Percentiles rank a stretch among this genome's conserved stretches.
phyloP scores from a whole-genome alignment of 2,329 filamentous ascomycete species.

The Lasiodiplodia gonubiensis region DNA sequence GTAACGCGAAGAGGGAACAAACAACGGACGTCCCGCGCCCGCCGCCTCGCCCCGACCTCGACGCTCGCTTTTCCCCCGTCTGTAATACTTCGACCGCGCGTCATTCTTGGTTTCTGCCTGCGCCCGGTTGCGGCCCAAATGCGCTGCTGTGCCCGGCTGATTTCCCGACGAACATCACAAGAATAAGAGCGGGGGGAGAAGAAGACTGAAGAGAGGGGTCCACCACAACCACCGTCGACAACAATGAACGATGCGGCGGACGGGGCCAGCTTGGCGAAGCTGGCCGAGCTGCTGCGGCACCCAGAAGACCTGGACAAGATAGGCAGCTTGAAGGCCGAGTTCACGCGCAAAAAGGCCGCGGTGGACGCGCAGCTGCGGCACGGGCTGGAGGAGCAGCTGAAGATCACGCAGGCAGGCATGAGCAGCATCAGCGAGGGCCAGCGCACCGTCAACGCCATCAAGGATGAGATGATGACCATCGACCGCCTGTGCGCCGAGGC shows the following conservation, averaged over 20 bases:
- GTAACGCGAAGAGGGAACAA: constrained; percentile 11
- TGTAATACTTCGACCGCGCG: not conserved
- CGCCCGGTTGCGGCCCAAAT: constrained; percentile 21
- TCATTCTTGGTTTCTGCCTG: constrained; percentile 9
- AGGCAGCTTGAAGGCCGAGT: constrained; percentile 84
- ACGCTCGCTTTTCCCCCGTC: not conserved
- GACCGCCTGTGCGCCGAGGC: constrained; percentile 97
- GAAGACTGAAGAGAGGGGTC: not conserved
- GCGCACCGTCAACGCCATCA: constrained; percentile 88
- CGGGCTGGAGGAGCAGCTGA: constrained; percentile 88
- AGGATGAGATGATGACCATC: constrained; percentile 98
- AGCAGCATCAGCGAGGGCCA: constrained; percentile 86
- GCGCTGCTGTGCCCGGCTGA: constrained; percentile 4
- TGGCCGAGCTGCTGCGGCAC: constrained; percentile 91
- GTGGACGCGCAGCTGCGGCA: constrained; percentile 89
- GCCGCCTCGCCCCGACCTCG: not conserved
- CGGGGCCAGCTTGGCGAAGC: constrained; percentile 66
- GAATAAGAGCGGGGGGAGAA: not conserved
- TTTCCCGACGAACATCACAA: not conserved
- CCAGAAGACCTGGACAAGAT: constrained; percentile 99
- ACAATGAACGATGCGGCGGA: constrained; percentile 67
- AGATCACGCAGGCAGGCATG: constrained; percentile 94
- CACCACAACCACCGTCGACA: constrained; percentile 1
- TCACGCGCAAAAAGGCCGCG: constrained; percentile 89
- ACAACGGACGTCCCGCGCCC: not conserved